Evolutionary conservation across 1,284 basidiomycete genomes (phyloP), one percentile per base, ranked within the genome.

Genomic region (Stygiomarasmius scandens): DNA sequence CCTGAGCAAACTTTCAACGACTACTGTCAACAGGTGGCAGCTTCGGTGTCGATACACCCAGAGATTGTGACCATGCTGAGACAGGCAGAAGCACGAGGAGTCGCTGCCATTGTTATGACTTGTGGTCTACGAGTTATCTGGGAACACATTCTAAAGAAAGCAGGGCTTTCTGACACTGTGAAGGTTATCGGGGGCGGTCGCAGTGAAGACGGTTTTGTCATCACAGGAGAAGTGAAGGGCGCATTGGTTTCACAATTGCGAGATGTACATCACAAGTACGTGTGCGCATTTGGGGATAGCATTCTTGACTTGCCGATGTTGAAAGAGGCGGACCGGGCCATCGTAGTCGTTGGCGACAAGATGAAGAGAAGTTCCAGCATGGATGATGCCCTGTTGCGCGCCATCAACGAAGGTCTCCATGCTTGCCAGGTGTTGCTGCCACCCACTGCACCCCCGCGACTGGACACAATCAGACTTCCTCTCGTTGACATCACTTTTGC

Each of bases 221-320:
- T 67, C 23, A 66, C 63, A 25, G 53, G 52, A n/a, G 49, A 60
- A 34, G 57, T 61, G 5, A 66, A 66, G 43, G 58, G 58, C 36
- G 43, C 60, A 11, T 47, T 67, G 49, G 64, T 65, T 25, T 50
- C 62, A 16, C 61, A 64, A 12, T 43, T 67, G 46, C 56, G 56
- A 57, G 58, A 65, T 34, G 46, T 52, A 3, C 64, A 67, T 55
- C 49, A 56, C 20, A 62, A 56, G 57, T 59, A 55, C 59, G 65
- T 64, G 44, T 64, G 59, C 27, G 66, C 61, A 22, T 66, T 67
- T 56, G 66, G 66, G 36, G 66, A 67, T 57, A 66, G 66, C 49
- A 49, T 49, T 23, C 52, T 67, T 36, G 65, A 67, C 58, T 23
- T 67, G 45, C 61, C 61, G 12, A 67, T 67, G 65, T 48, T 67